Conservation (phyloP, 306 rosid genomes). For the Nissolia schottii region DNA sequence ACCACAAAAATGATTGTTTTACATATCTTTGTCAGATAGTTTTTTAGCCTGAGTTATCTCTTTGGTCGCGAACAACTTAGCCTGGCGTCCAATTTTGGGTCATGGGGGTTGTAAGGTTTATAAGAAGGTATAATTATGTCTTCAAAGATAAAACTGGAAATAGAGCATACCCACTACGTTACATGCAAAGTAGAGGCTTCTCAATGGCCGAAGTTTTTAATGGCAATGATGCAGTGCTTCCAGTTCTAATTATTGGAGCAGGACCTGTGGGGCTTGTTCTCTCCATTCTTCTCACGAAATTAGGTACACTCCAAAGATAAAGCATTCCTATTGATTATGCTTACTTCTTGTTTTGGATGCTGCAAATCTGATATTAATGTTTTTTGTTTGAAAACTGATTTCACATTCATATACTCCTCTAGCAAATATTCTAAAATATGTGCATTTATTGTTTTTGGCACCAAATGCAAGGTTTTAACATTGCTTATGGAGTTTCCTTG, state of each 20-base stretch:
- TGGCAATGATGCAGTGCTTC: conserved; percentile 51
- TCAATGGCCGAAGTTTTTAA: conserved; percentile 38
- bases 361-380: neutral
- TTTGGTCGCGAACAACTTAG: conserved; percentile 11
- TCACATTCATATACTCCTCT: neutral
- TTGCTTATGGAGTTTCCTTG: no score
- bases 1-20: neutral
- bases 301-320: conserved; percentile 45
- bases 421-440: neutral
- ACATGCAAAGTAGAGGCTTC: conserved; percentile 46
- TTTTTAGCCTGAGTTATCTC: neutral
- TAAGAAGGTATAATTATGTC: conserved; percentile 37
- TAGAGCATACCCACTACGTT: conserved; percentile 21
- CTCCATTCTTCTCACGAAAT: conserved; percentile 70
- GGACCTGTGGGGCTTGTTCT: conserved; percentile 94
- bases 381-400: neutral
- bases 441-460: neutral
- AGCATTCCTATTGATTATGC: neutral
- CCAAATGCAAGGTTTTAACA: no score
- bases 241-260: conserved; percentile 81
- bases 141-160: conserved; percentile 28
- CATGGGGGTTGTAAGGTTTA: conserved; percentile 49
- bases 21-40: conserved; percentile 9
- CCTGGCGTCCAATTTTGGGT: conserved; percentile 22
- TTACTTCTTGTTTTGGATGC: conserved; percentile 1